Conservation (phyloP, 2,329 filamentous ascomycete genomes). For the Cyphellophora europaea region DNA sequence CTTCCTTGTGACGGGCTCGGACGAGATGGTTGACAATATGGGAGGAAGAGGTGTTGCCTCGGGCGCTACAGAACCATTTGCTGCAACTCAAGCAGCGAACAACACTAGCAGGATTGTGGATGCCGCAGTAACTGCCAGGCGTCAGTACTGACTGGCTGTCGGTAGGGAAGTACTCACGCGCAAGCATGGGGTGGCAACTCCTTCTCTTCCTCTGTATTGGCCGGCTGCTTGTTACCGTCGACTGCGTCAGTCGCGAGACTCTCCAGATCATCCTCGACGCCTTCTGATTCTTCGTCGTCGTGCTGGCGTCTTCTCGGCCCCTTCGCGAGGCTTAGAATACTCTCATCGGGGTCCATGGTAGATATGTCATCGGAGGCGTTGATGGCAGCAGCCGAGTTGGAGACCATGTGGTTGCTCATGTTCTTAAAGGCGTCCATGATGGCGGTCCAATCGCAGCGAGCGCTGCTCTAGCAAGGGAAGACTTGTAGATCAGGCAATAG, state of each 20-base stretch:
- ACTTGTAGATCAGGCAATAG: no score
- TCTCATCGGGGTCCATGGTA: conserved; percentile 67
- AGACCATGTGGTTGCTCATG: conserved; percentile 77
- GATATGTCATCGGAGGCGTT: conserved; percentile 76
- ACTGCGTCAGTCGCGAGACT: conserved; percentile 72
- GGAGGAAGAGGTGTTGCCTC: conserved; percentile 90
- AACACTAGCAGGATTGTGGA: conserved; percentile 88
- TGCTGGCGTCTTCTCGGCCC: conserved; percentile 57
- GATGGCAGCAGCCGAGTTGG: conserved; percentile 75
- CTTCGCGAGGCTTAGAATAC: conserved; percentile 59
- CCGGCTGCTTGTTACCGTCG: conserved; percentile 57
- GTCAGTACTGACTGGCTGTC: conserved; percentile 8
- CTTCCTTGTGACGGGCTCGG: conserved; percentile 94
- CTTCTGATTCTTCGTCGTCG: conserved; percentile 71
- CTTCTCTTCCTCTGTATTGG: conserved; percentile 64
- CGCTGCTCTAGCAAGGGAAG: no score
- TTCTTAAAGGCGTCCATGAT: conserved; percentile 82
- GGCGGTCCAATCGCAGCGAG: no score
- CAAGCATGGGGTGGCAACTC: conserved; percentile 91
- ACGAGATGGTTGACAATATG: conserved; percentile 98
- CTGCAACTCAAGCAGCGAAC: conserved; percentile 92
- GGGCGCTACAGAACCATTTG: conserved; percentile 98
- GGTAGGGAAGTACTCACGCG: conserved; percentile 82
- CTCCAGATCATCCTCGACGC: conserved; percentile 68
- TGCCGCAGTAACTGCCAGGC: conserved; percentile 90